A percentile compares a stretch with the other conserved stretches of the same genome.
Evolutionary conservation across 2,329 filamentous ascomycete genomes (phyloP).

Genomic region (Pseudogymnoascus sp.): DNA sequence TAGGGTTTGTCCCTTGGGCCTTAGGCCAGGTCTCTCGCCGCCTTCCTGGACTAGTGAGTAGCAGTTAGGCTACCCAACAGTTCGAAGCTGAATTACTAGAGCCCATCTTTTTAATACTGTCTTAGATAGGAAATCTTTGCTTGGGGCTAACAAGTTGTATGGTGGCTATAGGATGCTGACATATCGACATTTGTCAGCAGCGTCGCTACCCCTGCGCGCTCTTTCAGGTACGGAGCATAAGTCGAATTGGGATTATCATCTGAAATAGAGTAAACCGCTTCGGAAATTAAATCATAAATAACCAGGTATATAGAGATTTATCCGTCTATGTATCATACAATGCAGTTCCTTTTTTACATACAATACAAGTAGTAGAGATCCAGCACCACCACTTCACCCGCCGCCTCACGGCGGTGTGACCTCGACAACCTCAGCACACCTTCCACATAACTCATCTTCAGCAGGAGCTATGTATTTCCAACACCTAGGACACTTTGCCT

Average conservation of each 20-base stretch:
- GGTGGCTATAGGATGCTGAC: neutral
- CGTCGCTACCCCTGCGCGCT: neutral
- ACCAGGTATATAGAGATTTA: neutral
- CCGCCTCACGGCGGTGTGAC: neutral
- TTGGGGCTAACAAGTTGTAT: neutral
- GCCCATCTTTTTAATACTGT: neutral
- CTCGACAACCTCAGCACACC: conserved; percentile 61
- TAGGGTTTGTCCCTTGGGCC: neutral
- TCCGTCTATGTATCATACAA: neutral
- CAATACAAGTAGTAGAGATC: conserved; percentile 5
- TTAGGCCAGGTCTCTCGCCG: neutral
- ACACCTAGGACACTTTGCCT: conserved; percentile 73
- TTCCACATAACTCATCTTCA: conserved; percentile 57
- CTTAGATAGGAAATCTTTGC: neutral
- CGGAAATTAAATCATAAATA: neutral
- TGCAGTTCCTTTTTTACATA: neutral
- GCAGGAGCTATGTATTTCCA: conserved; percentile 75
- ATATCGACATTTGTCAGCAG: neutral
- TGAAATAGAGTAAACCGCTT: neutral
- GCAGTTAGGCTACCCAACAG: neutral
- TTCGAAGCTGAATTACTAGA: neutral
- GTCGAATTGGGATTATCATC: neutral
- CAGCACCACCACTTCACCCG: neutral
- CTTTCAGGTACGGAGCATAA: neutral
- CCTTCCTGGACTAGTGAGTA: neutral